Conservation (phyloP, 2,329 filamentous ascomycete genomes). For the Clarireedia paspali region DNA sequence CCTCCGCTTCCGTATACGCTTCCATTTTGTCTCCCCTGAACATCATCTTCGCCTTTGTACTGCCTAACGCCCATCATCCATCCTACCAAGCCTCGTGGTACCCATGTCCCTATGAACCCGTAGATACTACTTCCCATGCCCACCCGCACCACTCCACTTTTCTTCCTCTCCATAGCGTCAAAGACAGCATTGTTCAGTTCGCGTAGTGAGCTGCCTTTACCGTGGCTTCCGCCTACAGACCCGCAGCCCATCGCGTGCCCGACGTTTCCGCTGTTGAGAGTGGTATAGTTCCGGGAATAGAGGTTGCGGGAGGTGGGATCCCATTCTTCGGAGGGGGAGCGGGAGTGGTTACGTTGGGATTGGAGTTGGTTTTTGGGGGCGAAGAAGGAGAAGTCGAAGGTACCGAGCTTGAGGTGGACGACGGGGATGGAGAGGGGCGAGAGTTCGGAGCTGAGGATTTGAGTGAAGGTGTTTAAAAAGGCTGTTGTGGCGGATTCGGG, state of each 20-base stretch:
- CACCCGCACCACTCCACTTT: conserved; percentile 60
- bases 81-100: conserved; percentile 69
- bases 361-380: conserved; percentile 36
- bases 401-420: conserved; percentile 82
- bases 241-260: conserved; percentile 11
- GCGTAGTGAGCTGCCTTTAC: conserved; percentile 53
- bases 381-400: conserved; percentile 74
- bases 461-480: conserved; percentile 78
- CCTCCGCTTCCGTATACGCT: background rate
- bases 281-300: conserved; percentile 58
- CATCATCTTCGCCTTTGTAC: conserved; percentile 30
- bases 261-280: conserved; percentile 34
- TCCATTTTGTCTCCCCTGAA: background rate
- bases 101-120: conserved; percentile 74
- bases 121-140: conserved; percentile 81
- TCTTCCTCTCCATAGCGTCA: conserved; percentile 62
- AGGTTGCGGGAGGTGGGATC: conserved; percentile 49
- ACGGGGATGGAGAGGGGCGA: conserved; percentile 68
- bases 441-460: conserved; percentile 73
- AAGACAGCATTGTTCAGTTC: conserved; percentile 83
- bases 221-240: conserved; percentile 38
- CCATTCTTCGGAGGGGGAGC: conserved; percentile 39
- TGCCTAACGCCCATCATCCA: conserved; percentile 84
- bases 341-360: conserved; percentile 19
- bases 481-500: conserved; percentile 81